Evolutionary conservation across 1,139 yeast species (phyloP), one percentile per base, ranked within the genome.

Genomic region (Suzukiozyma palmioleophila): DNA sequence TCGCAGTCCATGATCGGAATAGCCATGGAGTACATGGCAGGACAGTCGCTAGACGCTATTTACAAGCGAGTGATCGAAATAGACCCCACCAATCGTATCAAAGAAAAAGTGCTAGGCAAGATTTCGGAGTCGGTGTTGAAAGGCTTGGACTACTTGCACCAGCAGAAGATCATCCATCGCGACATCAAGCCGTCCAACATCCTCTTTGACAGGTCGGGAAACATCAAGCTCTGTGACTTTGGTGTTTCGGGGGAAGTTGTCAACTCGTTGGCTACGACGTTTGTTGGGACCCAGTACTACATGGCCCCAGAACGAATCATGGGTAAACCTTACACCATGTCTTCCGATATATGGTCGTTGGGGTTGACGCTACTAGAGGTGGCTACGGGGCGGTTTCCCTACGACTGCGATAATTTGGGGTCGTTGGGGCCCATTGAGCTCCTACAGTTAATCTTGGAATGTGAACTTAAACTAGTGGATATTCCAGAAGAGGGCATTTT

Each of bases 201-300:
- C 42, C 62, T 92, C 42, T 62, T 92, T 22, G 92, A 87, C 54
- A 60, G 64, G 2, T 53, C 66, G 8, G 98, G 98, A 3, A 82
- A 85, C 53, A 90, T 90, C 38, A 92, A 92, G 59, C 68, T 92
- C 36, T 92, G 98, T 64, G 98, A 92, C 65, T 92, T 92, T 66
- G 98, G 98, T n/a, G 98, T 92, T 26, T 84, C 95, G 53, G 97
- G 98, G 9, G 96, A 89, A 55, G 96, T 92, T 11, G 97, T 90
- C 18, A 84, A 90, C 59, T 88, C 97, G 0, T 67, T 92, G 37
- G 97, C 97, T 2, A 86, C 96, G 1, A 92, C 98, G 0, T 92
- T 90, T 57, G 94, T 96, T 0, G 98, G 98, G 0, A 92, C 98
- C 0, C 90, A 95, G 16, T 90, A 87, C 59, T 92, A 92, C 60